Base-by-base conservation (phyloP, 257 asterid genomes). In the Salvia hispanica region DNA sequence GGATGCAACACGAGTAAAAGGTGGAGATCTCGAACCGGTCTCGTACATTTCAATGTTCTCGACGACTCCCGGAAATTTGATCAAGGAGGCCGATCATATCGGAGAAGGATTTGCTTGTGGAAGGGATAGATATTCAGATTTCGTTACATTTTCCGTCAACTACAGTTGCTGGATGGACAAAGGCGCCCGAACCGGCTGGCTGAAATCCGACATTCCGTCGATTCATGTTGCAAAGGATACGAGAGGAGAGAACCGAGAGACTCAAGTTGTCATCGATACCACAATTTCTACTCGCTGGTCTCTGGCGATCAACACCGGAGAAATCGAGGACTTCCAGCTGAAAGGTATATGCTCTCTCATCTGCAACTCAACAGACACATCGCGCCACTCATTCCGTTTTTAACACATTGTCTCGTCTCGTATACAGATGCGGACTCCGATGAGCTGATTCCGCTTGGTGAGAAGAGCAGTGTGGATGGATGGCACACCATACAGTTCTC, bases 401-500 rank as follows among this genome's bases (percentile, higher is more conserved):
- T 25, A 25, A 25, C 31, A 25, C 31, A 25, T 6, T 14, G 16
- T 47, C 14, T 51, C 48, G 44, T 74, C 60, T 58, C 7, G 8
- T 73, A 63, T 4, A 44, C 77, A 84, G 89, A 89, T 46, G 78
- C 88, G 16, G 90, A 73, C 3, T 68, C 70, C 0, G 95, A 85
- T 71, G 95, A 83, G 74, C 72, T 88, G 70, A 77, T 92, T 57
- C 48, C 95, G 6, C 69, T 76, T 0, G 88, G 91, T 5, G 82
- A 86, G 64, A 92, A 88, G 83, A 81, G 71, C 50, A 59, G 82
- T 4, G 75, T 46, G 7, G 86, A 90, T 3, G 97, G 96, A 72
- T 92, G 97, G 98, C 98, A 92, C 59, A 77, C 70, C 15, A 84
- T 92, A 66, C 96, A 90, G 70, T 92, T 86, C 72, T 79, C 97